phyloP scores from a whole-genome alignment of 495 filamentous ascomycete species.

The Penicillium lividum region DNA sequence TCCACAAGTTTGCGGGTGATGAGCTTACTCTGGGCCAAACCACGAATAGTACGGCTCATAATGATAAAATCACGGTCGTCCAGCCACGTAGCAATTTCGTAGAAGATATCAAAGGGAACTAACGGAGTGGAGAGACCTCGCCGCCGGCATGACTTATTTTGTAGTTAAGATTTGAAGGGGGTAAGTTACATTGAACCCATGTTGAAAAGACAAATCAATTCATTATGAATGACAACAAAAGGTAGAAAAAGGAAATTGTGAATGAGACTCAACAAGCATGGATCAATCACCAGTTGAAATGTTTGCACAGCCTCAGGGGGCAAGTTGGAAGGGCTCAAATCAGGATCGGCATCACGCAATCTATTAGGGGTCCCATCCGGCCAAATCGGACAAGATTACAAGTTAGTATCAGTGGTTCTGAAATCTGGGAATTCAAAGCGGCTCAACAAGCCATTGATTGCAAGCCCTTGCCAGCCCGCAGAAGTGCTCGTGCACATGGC shows the following conservation, averaged over 20 bases:
- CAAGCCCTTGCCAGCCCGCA: too few relatives aligned
- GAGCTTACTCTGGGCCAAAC: conserved; percentile 57
- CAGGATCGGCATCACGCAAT: too few relatives aligned
- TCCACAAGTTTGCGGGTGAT: conserved; percentile 61
- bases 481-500: background rate
- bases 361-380: too few relatives aligned
- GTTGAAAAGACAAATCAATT: background rate
- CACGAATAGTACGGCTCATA: conserved; percentile 54
- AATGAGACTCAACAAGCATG: too few relatives aligned
- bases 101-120: conserved; percentile 67
- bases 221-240: too few relatives aligned
- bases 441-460: too few relatives aligned
- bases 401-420: too few relatives aligned
- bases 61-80: conserved; percentile 44
- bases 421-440: too few relatives aligned
- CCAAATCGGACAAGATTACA: too few relatives aligned
- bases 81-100: conserved; percentile 52
- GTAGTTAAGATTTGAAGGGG: background rate
- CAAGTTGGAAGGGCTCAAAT: too few relatives aligned
- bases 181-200: background rate
- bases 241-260: background rate
- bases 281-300: too few relatives aligned
- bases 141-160: conserved; percentile 24
- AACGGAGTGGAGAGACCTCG: conserved; percentile 35
- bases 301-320: too few relatives aligned